Conservation (phyloP, 192 early-diverging fungal species). For the Coemansia furcata region DNA sequence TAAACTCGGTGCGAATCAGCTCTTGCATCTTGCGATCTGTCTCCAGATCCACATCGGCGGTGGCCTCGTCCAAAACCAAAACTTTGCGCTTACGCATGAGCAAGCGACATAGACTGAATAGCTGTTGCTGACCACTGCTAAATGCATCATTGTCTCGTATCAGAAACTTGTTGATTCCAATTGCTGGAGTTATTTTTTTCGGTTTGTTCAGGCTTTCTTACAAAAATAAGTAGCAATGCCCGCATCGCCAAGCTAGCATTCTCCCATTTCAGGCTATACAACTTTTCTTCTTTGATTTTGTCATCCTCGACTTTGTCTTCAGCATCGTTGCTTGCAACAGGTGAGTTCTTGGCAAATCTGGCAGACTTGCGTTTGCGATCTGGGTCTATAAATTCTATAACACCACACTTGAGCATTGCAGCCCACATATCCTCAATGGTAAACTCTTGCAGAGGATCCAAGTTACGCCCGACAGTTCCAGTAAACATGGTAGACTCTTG, state of each 20-base stretch:
- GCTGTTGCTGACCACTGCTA: conserved; percentile 57
- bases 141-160: conserved; percentile 32
- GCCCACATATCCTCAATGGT: conserved; percentile 63
- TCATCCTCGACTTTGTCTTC: conserved; percentile 5
- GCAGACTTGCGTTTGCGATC: neutral
- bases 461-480: conserved; percentile 61
- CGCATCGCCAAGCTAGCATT: neutral
- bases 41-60: conserved; percentile 55
- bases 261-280: neutral
- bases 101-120: conserved; percentile 60
- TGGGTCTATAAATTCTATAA: neutral
- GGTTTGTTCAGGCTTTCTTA: neutral
- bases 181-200: neutral
- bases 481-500: conserved; percentile 64
- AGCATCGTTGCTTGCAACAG: neutral
- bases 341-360: neutral
- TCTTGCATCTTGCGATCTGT: conserved; percentile 12
- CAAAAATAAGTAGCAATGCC: neutral
- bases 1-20: conserved; percentile 55
- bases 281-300: neutral
- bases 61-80: conserved; percentile 67
- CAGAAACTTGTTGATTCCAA: neutral
- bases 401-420: conserved; percentile 38
- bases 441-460: conserved; percentile 59
- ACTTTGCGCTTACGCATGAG: conserved; percentile 55